phyloP scores from a whole-genome alignment of 148 eudicot genomes.

The Rhododendron griersonianum region DNA sequence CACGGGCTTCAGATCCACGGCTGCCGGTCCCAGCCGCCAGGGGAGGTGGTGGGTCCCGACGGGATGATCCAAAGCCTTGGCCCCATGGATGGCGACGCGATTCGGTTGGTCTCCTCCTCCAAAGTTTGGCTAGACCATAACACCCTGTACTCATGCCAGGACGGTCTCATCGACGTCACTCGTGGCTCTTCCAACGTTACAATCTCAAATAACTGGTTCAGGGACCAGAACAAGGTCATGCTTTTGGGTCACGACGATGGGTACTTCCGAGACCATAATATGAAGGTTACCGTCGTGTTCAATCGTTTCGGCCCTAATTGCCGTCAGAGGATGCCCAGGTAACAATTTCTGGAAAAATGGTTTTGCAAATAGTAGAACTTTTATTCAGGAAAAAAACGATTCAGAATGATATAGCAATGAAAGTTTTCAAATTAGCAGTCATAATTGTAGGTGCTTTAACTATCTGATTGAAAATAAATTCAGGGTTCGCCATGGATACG shows the following conservation, averaged over 20 bases:
- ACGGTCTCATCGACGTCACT: slow-evolving; percentile 82
- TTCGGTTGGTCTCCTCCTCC: slow-evolving; percentile 46
- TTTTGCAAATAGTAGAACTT: neutral
- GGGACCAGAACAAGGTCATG: slow-evolving; percentile 77
- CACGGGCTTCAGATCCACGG: slow-evolving; percentile 67
- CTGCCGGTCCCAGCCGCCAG: slow-evolving; percentile 42
- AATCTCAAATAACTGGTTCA: slow-evolving; percentile 80
- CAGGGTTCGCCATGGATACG: slow-evolving; percentile 81
- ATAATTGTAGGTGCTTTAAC: neutral
- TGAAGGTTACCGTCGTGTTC: slow-evolving; percentile 80
- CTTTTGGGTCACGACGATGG: slow-evolving; percentile 84
- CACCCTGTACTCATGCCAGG: slow-evolving; percentile 51
- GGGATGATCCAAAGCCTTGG: slow-evolving; percentile 28
- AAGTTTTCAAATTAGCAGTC: neutral
- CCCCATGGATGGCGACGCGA: slow-evolving; percentile 63
- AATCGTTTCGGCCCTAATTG: slow-evolving; percentile 79
- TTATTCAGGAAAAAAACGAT: neutral
- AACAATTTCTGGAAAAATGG: neutral
- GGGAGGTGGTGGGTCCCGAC: slow-evolving; percentile 53
- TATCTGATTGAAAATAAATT: neutral
- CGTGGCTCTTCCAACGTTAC: slow-evolving; percentile 71
- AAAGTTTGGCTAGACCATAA: slow-evolving; percentile 89
- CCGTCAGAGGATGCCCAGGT: slow-evolving; percentile 93
- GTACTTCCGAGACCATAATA: slow-evolving; percentile 48
- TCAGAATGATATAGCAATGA: neutral